Conservation (phyloP, 169 alveolate species). For the Eimeria brunetti region DNA sequence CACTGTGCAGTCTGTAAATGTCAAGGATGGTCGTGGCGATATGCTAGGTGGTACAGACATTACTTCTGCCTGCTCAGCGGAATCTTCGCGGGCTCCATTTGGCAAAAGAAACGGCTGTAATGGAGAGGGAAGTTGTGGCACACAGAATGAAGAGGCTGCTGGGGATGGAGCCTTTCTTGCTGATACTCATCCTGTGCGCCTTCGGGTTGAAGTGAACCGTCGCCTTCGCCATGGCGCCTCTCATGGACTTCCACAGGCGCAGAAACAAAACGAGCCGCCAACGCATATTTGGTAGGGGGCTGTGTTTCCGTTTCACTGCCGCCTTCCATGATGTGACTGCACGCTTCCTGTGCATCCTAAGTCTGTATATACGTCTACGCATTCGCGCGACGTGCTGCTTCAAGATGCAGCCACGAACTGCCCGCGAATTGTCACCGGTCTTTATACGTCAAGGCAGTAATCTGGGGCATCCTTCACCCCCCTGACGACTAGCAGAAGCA, state of each 20-base stretch:
- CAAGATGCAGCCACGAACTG: neutral
- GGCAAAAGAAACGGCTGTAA: neutral
- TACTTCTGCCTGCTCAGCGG: neutral
- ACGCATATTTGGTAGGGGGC: constrained; percentile 48
- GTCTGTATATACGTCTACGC: neutral
- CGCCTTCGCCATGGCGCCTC: constrained; percentile 57
- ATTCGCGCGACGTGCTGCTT: neutral
- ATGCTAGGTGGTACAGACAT: neutral
- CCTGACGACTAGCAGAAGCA: neutral
- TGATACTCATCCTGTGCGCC: constrained; percentile 60
- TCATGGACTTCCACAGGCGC: constrained; percentile 72
- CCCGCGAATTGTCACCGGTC: neutral
- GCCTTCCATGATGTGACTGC: neutral
- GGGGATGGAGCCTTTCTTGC: neutral
- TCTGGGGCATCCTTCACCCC: neutral
- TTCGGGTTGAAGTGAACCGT: constrained; percentile 61
- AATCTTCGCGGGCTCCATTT: neutral
- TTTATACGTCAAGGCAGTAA: neutral
- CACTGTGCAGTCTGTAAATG: constrained; percentile 39
- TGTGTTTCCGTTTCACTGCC: neutral
- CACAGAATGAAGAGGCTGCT: neutral
- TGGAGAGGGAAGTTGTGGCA: neutral
- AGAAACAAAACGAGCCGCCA: constrained; percentile 24
- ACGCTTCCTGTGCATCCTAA: neutral
- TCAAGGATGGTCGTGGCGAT: constrained; percentile 4